These are phyloP conservation scores for Leccinum longicurvipes DNA, from an alignment of 768 basidiomycete species.

Conservation along the genomic window DNA sequence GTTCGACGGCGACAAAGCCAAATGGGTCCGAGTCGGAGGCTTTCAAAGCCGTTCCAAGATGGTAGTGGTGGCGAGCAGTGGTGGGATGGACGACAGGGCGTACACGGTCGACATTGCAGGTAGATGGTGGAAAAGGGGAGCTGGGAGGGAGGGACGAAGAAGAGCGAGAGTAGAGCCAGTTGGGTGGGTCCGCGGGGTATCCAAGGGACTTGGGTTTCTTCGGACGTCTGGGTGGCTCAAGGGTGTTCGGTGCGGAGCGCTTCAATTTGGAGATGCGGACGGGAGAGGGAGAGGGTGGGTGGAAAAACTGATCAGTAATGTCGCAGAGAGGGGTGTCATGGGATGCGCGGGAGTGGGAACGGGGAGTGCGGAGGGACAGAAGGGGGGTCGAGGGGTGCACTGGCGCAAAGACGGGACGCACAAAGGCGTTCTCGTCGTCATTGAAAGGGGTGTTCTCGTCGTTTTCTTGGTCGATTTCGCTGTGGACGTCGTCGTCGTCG, in stretches of 20 bases:
- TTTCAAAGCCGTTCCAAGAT: slow-evolving; percentile 20
- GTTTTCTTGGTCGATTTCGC: background rate
- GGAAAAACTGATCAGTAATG: slow-evolving; percentile 35
- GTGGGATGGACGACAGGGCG: slow-evolving; percentile 2
- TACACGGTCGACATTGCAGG: slow-evolving; percentile 11
- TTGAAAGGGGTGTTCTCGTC: background rate
- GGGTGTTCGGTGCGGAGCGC: slow-evolving; percentile 3
- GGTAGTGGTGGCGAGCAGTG: slow-evolving; percentile 18
- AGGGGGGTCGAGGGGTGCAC: slow-evolving; percentile 8
- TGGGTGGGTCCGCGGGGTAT: slow-evolving; percentile 31
- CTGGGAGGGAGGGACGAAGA: slow-evolving; percentile 35
- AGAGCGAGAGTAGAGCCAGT: slow-evolving; percentile 25
- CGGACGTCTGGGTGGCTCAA: slow-evolving; percentile 30
- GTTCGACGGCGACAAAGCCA: slow-evolving; percentile 55
- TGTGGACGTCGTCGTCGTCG: slow-evolving; percentile 3
- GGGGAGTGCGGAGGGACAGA: slow-evolving; percentile 21
- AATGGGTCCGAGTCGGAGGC: slow-evolving; percentile 49
- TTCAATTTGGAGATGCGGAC: slow-evolving; percentile 24
- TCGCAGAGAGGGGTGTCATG: slow-evolving; percentile 27
- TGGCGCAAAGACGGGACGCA: background rate
- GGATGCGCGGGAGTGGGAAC: slow-evolving; percentile 17
- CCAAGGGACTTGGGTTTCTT: slow-evolving; percentile 32
- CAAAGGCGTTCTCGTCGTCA: slow-evolving; percentile 19
- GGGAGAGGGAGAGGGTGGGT: slow-evolving; percentile 32
- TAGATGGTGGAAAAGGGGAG: slow-evolving; percentile 29